Evolutionary conservation across 2,329 filamentous ascomycete genomes (phyloP), one percentile per base, ranked within the genome.

Genomic region (Fusarium ramigenum): DNA sequence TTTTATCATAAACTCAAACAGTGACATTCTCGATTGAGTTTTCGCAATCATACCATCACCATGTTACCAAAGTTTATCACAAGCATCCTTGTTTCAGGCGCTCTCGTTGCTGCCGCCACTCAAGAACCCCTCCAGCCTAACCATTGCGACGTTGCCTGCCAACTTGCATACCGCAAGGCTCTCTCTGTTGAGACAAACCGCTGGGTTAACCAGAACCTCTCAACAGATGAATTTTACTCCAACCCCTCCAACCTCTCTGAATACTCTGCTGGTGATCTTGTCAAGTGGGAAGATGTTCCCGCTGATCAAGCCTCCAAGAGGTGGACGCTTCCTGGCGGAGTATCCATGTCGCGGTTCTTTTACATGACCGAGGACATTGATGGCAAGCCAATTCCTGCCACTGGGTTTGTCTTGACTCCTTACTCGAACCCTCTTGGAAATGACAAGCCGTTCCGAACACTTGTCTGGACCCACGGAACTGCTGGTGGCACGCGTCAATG

Each of bases 401-500:
- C 66, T 9, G 67, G 42, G 0, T 70, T 70, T 9, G 66, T 59
- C 1, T 25, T 70, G 11, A 60, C 40, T 2, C 67, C 67, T 9
- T 70, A 70, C 14, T 49, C 53, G 0, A 70, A 70, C 21, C 67
- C 67, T 3, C 66, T 70, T 4, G 67, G 66, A 4, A 28, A 53
- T 4, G 46, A 70, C 4, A 70, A 70, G 7, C 67, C 67, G 7
- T 65, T 70, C 32, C 60, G 67, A 1, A 70, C 67, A 9, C 6
- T 70, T 5, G 66, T 70, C 3, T 70, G 67, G 66, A 60, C 66
- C 8, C 67, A 70, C 7, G 67, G 67, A 42, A 70, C 67, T 3
- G 67, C 67, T 5, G 67, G 66, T 5, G 47, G 15, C 4, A 70
- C 60, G 7, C 63, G 66, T 10, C 57, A 69, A 18, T 70, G 67